phyloP scores from a whole-genome alignment of 75 land plant genomes.

The Isoetes taiwanensis region DNA sequence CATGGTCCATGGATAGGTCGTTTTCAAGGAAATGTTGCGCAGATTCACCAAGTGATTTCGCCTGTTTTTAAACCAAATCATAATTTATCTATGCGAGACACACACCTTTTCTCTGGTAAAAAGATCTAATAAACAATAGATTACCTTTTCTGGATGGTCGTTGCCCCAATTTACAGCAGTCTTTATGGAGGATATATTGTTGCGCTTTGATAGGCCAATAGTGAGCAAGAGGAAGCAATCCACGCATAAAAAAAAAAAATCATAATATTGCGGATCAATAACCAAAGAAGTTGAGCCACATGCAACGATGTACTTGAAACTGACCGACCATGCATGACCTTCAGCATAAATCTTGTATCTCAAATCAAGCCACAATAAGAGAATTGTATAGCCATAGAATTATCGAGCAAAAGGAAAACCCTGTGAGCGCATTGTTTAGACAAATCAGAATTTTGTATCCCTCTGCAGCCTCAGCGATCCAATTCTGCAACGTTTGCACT shows the following conservation, averaged over 20 bases:
- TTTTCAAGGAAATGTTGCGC: constrained; percentile 45
- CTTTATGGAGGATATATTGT: constrained; percentile 46
- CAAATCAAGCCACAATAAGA: too few relatives aligned
- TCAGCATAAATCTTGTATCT: constrained; percentile 74
- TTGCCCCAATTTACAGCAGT: constrained; percentile 67
- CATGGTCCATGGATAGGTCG: constrained; percentile 42
- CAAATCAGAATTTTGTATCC: constrained; percentile 51
- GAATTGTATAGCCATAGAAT: too few relatives aligned
- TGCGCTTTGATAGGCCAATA: constrained; percentile 35
- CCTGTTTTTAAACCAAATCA: constrained; percentile 21
- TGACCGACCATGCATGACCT: constrained; percentile 80
- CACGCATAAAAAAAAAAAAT: constrained; percentile 63
- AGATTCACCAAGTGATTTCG: constrained; percentile 41
- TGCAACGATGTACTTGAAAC: constrained; percentile 62
- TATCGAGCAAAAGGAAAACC: too few relatives aligned
- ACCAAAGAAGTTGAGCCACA: constrained; percentile 49
- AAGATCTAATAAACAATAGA: not conserved
- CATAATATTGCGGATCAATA: constrained; percentile 41
- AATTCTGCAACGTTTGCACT: constrained; percentile 28
- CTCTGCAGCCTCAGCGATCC: constrained; percentile 37
- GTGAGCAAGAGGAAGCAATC: constrained; percentile 40
- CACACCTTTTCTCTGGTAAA: not conserved
- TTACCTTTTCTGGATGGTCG: constrained; percentile 38
- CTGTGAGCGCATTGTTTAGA: constrained; percentile 53
- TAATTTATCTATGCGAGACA: not conserved